These are phyloP conservation scores for Tardiomyces blankii DNA, from an alignment of 1,139 yeast genomes.

Conservation along the genomic window DNA sequence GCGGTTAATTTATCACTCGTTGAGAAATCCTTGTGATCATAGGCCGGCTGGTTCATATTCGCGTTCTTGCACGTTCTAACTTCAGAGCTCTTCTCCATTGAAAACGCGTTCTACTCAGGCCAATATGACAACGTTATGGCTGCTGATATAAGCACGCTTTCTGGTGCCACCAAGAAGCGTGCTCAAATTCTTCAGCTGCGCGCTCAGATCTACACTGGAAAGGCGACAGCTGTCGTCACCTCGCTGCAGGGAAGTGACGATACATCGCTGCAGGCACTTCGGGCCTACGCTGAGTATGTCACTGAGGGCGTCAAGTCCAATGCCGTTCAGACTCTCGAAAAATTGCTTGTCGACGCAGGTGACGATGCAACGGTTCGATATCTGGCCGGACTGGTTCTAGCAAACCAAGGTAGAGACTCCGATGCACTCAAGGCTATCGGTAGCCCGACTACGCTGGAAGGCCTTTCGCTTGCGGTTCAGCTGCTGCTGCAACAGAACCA, in stretches of 20 bases:
- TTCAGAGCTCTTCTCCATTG: slow-evolving; percentile 24
- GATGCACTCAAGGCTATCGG: slow-evolving; percentile 25
- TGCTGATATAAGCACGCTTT: slow-evolving; percentile 16
- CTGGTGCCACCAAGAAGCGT: slow-evolving; percentile 14
- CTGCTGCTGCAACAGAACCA: slow-evolving; percentile 25
- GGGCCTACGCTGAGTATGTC: slow-evolving; percentile 15
- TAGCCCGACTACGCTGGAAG: slow-evolving; percentile 26
- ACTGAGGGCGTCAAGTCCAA: slow-evolving; percentile 10
- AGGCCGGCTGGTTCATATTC: no score
- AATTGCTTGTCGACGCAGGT: slow-evolving; percentile 8
- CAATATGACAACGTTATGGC: slow-evolving; percentile 25
- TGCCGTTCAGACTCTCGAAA: slow-evolving; percentile 15
- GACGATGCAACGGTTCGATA: slow-evolving; percentile 22
- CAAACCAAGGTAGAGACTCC: slow-evolving; percentile 17
- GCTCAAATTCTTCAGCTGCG: slow-evolving; percentile 25
- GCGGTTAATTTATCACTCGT: not conserved
- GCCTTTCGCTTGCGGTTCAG: slow-evolving; percentile 28
- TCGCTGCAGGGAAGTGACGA: slow-evolving; percentile 12
- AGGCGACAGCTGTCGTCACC: slow-evolving; percentile 20
- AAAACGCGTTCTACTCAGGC: slow-evolving; percentile 31
- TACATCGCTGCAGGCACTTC: slow-evolving; percentile 14
- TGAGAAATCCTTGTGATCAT: no score
- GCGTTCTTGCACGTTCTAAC: not conserved
- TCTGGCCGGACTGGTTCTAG: slow-evolving; percentile 25
- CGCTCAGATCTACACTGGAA: slow-evolving; percentile 27